Conservation (phyloP, 345 rosid species). For the Lepidium sativum region DNA sequence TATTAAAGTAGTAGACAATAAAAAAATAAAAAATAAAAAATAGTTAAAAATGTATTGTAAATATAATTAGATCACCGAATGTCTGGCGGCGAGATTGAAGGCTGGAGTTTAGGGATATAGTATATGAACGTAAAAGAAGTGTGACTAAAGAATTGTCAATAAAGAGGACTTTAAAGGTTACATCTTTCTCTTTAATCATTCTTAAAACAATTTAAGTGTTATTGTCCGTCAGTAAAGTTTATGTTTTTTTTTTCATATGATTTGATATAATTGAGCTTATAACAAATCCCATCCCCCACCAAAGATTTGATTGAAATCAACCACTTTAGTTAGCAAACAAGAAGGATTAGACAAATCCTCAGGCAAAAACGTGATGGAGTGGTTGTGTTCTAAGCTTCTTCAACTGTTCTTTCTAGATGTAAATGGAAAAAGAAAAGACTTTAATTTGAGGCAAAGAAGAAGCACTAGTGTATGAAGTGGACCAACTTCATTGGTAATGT, state of each 20-base stretch:
- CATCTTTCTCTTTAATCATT: not conserved
- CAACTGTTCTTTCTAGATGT: not conserved
- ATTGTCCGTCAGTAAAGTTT: not conserved
- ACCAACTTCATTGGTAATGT: conserved; percentile 15
- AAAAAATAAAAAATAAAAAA: not conserved
- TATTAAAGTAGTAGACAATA: not conserved
- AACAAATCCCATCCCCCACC: conserved; percentile 10
- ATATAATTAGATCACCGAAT: conserved; percentile 1
- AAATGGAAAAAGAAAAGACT: not conserved
- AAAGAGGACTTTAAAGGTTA: not conserved
- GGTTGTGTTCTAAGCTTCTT: conserved; percentile 17
- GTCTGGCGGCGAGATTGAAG: conserved; percentile 27
- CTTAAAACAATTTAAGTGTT: not conserved
- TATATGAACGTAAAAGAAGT: conserved; percentile 9
- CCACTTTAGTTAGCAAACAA: conserved; percentile 12
- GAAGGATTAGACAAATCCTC: not conserved
- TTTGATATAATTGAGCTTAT: conserved; percentile 8
- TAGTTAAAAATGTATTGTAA: not conserved
- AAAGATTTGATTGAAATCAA: conserved; percentile 18
- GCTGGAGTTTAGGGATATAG: conserved; percentile 28
- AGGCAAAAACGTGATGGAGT: conserved; percentile 15
- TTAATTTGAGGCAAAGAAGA: not conserved
- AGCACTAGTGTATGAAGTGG: conserved; percentile 8
- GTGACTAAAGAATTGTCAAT: conserved; percentile 22
- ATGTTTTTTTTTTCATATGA: not conserved